Conservation (phyloP, 805 yeast genomes). For the Jamesozyma spencerorum region DNA sequence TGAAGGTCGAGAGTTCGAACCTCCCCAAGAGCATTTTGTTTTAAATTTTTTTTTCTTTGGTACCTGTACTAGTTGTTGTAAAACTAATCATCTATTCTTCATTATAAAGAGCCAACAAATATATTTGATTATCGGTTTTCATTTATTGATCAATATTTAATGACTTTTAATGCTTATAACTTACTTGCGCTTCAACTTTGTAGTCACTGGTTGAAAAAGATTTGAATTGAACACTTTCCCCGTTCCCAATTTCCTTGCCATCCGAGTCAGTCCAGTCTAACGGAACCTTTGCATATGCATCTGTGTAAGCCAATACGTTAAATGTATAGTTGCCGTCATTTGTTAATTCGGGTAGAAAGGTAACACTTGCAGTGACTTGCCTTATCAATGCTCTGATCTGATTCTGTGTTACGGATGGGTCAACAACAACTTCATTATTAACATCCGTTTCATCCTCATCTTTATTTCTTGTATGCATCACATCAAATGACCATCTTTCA, state of each 20-base stretch:
- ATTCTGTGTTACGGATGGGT: conserved; percentile 39
- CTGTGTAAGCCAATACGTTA: conserved; percentile 76
- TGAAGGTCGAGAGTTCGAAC: conserved; percentile 48
- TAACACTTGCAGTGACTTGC: conserved; percentile 80
- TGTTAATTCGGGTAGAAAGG: conserved; percentile 71
- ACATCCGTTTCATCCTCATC: conserved; percentile 5
- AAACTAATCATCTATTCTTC: no score
- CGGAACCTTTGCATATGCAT: conserved; percentile 58
- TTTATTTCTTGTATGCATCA: conserved; percentile 31
- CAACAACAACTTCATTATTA: conserved; percentile 17
- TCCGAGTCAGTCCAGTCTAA: conserved; percentile 80
- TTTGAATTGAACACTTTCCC: conserved; percentile 62
- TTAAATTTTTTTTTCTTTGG: not conserved
- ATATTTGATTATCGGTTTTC: not conserved
- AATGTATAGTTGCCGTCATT: conserved; percentile 56
- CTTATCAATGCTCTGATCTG: conserved; percentile 82
- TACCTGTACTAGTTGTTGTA: no score
- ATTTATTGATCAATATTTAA: not conserved
- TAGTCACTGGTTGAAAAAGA: conserved; percentile 61
- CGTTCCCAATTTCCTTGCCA: conserved; percentile 44
- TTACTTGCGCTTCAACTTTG: conserved; percentile 62
- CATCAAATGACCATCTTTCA: conserved; percentile 81
- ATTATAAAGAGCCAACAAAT: no score
- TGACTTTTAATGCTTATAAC: conserved; percentile 25
- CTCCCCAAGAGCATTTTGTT: conserved; percentile 38